A percentile compares a stretch with the other conserved stretches of the same genome.
Conservation (phyloP, 164 flowering plant species). For the Cinnamomum chago region DNA sequence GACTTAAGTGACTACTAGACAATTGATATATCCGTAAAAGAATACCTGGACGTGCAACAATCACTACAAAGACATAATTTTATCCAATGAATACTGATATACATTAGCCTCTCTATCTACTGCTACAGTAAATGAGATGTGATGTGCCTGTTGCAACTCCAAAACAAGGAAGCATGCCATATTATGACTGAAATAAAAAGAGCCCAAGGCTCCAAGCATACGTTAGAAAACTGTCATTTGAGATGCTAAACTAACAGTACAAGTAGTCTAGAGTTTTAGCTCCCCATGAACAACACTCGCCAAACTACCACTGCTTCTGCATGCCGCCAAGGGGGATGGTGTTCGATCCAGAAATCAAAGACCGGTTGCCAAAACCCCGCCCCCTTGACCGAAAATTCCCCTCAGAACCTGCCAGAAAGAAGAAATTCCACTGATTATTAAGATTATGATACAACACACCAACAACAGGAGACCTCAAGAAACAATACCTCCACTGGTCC, state of each 20-base stretch:
- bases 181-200: too few species aligned
- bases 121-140: too few species aligned
- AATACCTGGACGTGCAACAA: too few species aligned
- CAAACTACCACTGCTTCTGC: constrained; percentile 43
- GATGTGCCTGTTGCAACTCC: too few species aligned
- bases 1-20: too few species aligned
- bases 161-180: too few species aligned
- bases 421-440: not conserved
- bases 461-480: not conserved
- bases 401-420: constrained; percentile 38
- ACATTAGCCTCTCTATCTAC: too few species aligned
- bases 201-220: too few species aligned
- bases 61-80: too few species aligned
- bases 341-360: constrained; percentile 55
- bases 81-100: too few species aligned
- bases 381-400: constrained; percentile 72
- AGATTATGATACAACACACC: not conserved
- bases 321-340: constrained; percentile 48
- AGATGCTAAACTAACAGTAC: not conserved
- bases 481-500: constrained; percentile 36
- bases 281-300: not conserved
- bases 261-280: not conserved
- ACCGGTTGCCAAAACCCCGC: constrained; percentile 50
- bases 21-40: too few species aligned
- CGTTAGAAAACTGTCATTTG: not conserved